These are phyloP conservation scores for Microascus cirrosus DNA, from an alignment of 2,329 filamentous ascomycete species.

Conservation along the genomic window DNA sequence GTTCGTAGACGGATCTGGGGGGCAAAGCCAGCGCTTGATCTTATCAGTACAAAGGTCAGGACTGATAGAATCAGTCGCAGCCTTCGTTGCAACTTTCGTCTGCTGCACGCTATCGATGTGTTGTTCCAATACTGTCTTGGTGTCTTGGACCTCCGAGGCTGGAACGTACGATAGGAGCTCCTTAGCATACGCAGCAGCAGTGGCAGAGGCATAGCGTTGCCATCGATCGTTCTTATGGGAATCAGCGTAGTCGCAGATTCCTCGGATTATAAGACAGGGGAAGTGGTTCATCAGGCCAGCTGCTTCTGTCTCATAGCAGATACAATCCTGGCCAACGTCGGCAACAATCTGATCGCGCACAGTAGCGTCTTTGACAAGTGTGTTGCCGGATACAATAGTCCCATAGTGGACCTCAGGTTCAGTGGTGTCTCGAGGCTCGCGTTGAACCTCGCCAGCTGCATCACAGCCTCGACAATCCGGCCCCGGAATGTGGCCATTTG, in stretches of 20 bases:
- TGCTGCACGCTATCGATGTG: background rate
- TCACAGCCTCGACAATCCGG: too few relatives aligned
- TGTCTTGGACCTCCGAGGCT: slow-evolving; percentile 6
- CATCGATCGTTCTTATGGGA: too few relatives aligned
- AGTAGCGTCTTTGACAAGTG: too few relatives aligned
- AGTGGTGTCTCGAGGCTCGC: background rate
- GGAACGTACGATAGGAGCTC: slow-evolving; percentile 11
- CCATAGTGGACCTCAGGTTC: slow-evolving; percentile 11
- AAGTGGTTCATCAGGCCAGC: too few relatives aligned
- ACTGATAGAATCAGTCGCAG: too few relatives aligned
- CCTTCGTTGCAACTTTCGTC: background rate
- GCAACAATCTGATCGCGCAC: too few relatives aligned
- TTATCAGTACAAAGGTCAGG: background rate
- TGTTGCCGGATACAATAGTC: slow-evolving; percentile 10
- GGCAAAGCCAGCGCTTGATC: slow-evolving; percentile 8
- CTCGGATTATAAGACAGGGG: too few relatives aligned
- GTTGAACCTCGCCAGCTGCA: too few relatives aligned
- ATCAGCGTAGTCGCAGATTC: too few relatives aligned
- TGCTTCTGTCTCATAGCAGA: too few relatives aligned
- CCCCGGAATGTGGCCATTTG: too few relatives aligned
- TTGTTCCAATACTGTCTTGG: background rate
- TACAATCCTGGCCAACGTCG: too few relatives aligned
- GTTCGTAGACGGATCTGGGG: slow-evolving; percentile 7
- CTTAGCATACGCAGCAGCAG: slow-evolving; percentile 17
- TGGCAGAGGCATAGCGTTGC: slow-evolving; percentile 18